phyloP scores from a whole-genome alignment of 2,329 filamentous ascomycete genomes.

The Epichloe amarillans region DNA sequence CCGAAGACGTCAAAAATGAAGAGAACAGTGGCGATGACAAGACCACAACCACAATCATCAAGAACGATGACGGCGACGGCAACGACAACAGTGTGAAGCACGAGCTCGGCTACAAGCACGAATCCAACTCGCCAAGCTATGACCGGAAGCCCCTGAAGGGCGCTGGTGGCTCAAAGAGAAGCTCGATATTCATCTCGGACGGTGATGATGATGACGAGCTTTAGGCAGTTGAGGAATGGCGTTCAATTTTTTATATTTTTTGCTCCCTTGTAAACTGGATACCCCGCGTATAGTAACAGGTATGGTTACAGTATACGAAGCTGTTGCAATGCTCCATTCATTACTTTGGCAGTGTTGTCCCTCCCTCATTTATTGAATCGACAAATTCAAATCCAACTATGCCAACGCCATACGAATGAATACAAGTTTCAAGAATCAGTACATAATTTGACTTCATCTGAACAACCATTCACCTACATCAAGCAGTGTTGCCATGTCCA shows the following conservation, averaged over 20 bases:
- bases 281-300: too few species aligned
- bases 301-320: too few species aligned
- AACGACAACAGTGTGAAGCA: neutral
- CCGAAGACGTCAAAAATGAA: conserved; percentile 7
- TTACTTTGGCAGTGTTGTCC: neutral
- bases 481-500: too few species aligned
- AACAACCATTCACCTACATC: too few species aligned
- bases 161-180: conserved; percentile 12
- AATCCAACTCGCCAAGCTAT: neutral
- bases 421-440: too few species aligned
- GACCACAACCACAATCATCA: neutral
- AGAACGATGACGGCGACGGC: neutral
- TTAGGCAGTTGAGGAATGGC: neutral
- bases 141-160: conserved; percentile 9
- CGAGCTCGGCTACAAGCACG: neutral
- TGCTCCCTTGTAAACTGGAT: neutral
- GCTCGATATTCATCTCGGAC: conserved; percentile 25
- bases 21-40: neutral
- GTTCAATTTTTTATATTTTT: neutral
- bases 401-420: too few species aligned
- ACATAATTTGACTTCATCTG: neutral
- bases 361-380: neutral
- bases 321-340: too few species aligned
- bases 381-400: too few species aligned
- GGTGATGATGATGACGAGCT: conserved; percentile 23